phyloP scores from a whole-genome alignment of 495 filamentous ascomycete genomes.

The Xylaria telfairii region DNA sequence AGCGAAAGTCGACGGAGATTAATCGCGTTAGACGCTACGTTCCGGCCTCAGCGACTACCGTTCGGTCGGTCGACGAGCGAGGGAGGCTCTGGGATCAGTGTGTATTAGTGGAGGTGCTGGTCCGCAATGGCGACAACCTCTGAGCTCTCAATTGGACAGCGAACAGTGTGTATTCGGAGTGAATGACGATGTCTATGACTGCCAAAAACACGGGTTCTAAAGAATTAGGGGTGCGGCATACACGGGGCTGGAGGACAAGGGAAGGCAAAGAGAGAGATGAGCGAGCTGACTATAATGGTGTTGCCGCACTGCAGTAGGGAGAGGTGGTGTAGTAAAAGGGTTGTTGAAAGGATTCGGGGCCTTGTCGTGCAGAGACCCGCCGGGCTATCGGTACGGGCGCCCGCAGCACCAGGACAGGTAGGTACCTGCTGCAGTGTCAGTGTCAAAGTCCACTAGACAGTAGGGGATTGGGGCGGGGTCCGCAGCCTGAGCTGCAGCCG shows the following conservation, averaged over 20 bases:
- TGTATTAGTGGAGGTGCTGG: conserved; percentile 7
- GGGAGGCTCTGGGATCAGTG: conserved; percentile 9
- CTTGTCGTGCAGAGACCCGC: conserved; percentile 21
- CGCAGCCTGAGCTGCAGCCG: neutral
- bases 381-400: conserved; percentile 22
- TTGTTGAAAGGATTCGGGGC: conserved; percentile 28
- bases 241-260: neutral
- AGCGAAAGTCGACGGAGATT: neutral
- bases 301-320: conserved; percentile 3
- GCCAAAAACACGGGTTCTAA: neutral
- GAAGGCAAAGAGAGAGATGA: conserved; percentile 1
- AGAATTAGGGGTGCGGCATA: neutral
- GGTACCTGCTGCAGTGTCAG: neutral
- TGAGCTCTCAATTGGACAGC: conserved; percentile 11
- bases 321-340: conserved; percentile 20
- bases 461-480: neutral
- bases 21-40: neutral
- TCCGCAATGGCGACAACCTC: neutral
- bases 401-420: conserved; percentile 14
- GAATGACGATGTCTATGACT: neutral
- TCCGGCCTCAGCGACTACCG: neutral
- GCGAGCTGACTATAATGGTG: conserved; percentile 12
- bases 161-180: neutral
- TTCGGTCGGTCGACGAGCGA: conserved; percentile 14
- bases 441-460: neutral